Evolutionary conservation across 345 rosid genomes (phyloP), one percentile per base, ranked within the genome.

Genomic region (Melastoma malabathricum): DNA sequence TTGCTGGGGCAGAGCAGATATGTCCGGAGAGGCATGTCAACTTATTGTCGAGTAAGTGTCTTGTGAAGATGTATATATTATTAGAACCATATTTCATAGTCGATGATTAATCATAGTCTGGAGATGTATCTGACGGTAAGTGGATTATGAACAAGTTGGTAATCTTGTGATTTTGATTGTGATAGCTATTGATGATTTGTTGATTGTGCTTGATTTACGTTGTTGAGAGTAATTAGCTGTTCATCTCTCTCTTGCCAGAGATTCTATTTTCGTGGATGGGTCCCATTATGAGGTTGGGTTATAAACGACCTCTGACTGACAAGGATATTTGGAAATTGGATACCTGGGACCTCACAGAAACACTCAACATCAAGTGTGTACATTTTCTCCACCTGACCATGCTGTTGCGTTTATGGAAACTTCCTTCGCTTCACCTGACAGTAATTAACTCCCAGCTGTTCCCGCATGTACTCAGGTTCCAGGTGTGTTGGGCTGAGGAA

Each of bases 321-420:
- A 92, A 78, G 73, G 98, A 92, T 63, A 68, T 92, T 27, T 87
- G 98, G 98, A 79, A 82, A 66, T 68, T 92, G 52, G 98, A 87
- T 64, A 63, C 78, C 25, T 87, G 97, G 98, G 98, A 92, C 76
- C 80, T 48, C 50, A 81, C 98, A 41, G 95, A 83, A 73, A 87
- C 90, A 6, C 74, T 87, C 58, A 79, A 79, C 61, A 70, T 52
- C 44, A 76, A 62, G 98, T 92, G 29, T 58, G 65, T 63, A 17
- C 44, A 38, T 56, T 10, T 54, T 59, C 60, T 55, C 22, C 55
- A 44, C 46, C 41, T 34, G 41, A 34, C 41, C 10, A 34, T 6
- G 41, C 2, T 12, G 12, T 34, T 0, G 12, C 41, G 12, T 34
- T 12, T 1, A 8, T 34, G 41, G 0, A 34, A 34, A 34, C 41